Evolutionary conservation across 2,329 filamentous ascomycete species (phyloP).

Genomic region (Orbilia quercus): DNA sequence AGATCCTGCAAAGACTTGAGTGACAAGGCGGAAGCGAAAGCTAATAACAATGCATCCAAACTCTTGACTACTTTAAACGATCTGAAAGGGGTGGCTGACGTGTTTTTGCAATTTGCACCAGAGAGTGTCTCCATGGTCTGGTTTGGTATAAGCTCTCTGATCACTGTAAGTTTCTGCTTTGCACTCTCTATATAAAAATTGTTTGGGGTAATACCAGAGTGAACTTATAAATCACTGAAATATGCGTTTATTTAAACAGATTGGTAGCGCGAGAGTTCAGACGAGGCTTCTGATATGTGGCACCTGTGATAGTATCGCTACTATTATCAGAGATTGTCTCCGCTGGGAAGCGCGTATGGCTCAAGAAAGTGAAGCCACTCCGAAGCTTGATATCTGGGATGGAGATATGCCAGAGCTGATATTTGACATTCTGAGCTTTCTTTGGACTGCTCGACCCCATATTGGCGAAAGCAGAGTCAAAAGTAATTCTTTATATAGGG

Average conservation of each 20-base stretch:
- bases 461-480: conserved; percentile 24
- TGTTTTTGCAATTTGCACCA: conserved; percentile 15
- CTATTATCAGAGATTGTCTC: conserved; percentile 28
- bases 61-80: conserved; percentile 14
- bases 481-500: conserved; percentile 10
- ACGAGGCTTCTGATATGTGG: conserved; percentile 33
- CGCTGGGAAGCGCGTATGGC: conserved; percentile 27
- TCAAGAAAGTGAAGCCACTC: neutral
- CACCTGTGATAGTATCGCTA: conserved; percentile 34
- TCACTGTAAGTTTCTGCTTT: conserved; percentile 9
- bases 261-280: conserved; percentile 32
- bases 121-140: conserved; percentile 28
- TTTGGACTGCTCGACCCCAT: conserved; percentile 36
- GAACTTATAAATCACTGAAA: neutral
- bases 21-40: conserved; percentile 14
- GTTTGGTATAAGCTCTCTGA: conserved; percentile 26
- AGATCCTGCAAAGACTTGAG: conserved; percentile 13
- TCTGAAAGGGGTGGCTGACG: conserved; percentile 15
- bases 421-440: conserved; percentile 41
- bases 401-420: conserved; percentile 29
- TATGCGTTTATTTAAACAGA: conserved; percentile 4
- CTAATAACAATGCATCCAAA: conserved; percentile 14
- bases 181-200: neutral
- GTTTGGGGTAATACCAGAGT: neutral
- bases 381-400: conserved; percentile 36